phyloP scores from a whole-genome alignment of 2,329 filamentous ascomycete species.

The Penicillium sp. region DNA sequence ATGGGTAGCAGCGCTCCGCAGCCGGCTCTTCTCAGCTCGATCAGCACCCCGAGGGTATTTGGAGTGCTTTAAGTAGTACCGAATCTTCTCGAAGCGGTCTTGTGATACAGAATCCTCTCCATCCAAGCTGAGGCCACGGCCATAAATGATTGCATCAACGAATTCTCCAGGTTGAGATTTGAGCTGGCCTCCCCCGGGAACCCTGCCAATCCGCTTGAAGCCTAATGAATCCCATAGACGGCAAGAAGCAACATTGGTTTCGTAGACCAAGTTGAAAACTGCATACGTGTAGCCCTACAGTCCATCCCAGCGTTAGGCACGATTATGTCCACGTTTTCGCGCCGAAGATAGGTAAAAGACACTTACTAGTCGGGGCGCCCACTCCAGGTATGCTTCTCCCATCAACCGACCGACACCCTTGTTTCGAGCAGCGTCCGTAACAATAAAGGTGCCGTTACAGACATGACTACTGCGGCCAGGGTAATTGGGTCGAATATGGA shows the following conservation, averaged over 20 bases:
- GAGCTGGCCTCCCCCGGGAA: slow-evolving; percentile 71
- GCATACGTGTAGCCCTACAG: slow-evolving; percentile 79
- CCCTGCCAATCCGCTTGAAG: slow-evolving; percentile 87
- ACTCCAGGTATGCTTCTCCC: slow-evolving; percentile 76
- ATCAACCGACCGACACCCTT: slow-evolving; percentile 74
- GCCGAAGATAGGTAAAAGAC: background rate
- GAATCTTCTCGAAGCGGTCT: slow-evolving; percentile 98
- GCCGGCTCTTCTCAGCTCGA: slow-evolving; percentile 90
- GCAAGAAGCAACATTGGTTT: slow-evolving; percentile 87
- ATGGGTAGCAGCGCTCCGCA: slow-evolving; percentile 90
- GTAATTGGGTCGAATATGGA: slow-evolving; percentile 94
- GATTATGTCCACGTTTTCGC: background rate
- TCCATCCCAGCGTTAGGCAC: slow-evolving; percentile 18
- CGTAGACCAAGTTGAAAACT: slow-evolving; percentile 92
- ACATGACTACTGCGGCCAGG: slow-evolving; percentile 87
- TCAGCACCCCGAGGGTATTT: slow-evolving; percentile 93
- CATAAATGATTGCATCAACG: slow-evolving; percentile 77
- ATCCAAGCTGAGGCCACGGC: slow-evolving; percentile 62
- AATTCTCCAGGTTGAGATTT: slow-evolving; percentile 68
- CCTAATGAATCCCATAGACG: slow-evolving; percentile 90
- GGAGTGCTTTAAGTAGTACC: slow-evolving; percentile 92
- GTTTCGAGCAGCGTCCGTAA: slow-evolving; percentile 71
- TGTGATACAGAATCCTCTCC: slow-evolving; percentile 84
- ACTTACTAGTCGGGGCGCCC: slow-evolving; percentile 65
- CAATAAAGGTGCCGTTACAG: slow-evolving; percentile 74